Base-by-base conservation (phyloP, 495 filamentous ascomycete species). In the Articulospora tetracladia region DNA sequence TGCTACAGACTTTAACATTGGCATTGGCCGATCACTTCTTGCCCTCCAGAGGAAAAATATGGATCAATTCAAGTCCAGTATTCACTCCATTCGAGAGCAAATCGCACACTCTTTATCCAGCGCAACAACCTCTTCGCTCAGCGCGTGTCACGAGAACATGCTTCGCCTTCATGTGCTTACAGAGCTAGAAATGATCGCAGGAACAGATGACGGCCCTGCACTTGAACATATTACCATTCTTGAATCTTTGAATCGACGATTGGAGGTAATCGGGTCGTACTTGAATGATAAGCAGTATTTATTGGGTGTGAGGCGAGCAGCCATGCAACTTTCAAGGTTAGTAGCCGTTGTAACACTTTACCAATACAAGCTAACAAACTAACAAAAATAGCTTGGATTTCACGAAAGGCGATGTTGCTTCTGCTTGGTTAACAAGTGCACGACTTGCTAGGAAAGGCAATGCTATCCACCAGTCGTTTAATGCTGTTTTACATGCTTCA, bases 251-350 rank as follows among this genome's bases (percentile, higher is more conserved):
- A 81, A 87, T 64, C 82, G 87, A 39, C 88, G 95, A 10, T 74
- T 98, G 50, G 88, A 93, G 67, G 81, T 93, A 11, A 72, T 99
- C 11, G 94, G 94, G 1, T 87, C 91, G 3, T 96, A 91, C 67
- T 83, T 89, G 25, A 82, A 86, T 44, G 91, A 98, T 68, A 97
- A 98, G 70, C 93, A 98, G 70, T 96, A 96, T 66, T 73, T 99
- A 25, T 80, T 99, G n/a, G 88, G 92, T 1, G 77, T 98, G 22
- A 80, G 92, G 54, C 81, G 93, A 59, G 93, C 92, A 30, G 83
- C 86, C 1, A 97, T 97, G 91, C 82, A 91, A 61, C 44, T 69
- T 8, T 69, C 67, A 50, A 64, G 61, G 67, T 69, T 26, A 47
- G 61, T 34, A 10, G n/a, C n/a, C n/a, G n/a, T n/a, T n/a, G n/a